A percentile compares a stretch with the other conserved stretches of the same genome.
phyloP scores from a whole-genome alignment of 495 filamentous ascomycete genomes.

The Pyrenula aspistea region DNA sequence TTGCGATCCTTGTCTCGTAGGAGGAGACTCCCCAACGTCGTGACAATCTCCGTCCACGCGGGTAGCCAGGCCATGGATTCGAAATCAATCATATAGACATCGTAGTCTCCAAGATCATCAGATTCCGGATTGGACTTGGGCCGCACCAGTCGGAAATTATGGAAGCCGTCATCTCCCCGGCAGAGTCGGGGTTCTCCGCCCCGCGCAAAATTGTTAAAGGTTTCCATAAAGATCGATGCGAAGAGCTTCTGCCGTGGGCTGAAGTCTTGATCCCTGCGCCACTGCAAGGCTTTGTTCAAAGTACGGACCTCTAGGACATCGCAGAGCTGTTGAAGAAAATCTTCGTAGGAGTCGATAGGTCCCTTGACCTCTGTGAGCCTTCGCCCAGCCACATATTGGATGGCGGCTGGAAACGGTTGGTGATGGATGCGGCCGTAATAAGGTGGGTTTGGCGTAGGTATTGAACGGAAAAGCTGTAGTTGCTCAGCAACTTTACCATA shows the following conservation, averaged over 20 bases:
- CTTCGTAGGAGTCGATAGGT: not conserved
- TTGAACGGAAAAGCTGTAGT: not conserved
- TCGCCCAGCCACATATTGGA: not conserved
- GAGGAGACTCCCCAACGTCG: not conserved
- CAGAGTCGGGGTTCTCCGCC: not conserved
- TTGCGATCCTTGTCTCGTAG: not conserved
- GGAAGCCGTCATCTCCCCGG: not conserved
- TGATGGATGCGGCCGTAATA: not conserved
- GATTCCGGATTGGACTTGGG: not conserved
- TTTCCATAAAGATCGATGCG: not conserved
- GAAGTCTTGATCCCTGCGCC: not conserved
- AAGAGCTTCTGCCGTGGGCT: not conserved
- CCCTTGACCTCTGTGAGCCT: not conserved
- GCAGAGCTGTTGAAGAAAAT: not conserved
- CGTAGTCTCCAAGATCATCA: not conserved
- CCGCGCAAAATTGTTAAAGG: not conserved
- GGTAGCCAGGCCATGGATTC: not conserved
- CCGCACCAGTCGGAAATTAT: not conserved
- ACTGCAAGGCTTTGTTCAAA: not conserved
- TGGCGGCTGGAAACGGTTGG: not conserved
- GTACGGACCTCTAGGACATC: not conserved
- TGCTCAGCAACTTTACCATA: not conserved
- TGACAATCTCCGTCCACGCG: not conserved
- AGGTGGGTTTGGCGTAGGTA: not conserved
- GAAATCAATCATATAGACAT: not conserved